These are phyloP conservation scores for Flueggea neowawraea DNA, from an alignment of 441 rosid genomes.

Conservation along the genomic window DNA sequence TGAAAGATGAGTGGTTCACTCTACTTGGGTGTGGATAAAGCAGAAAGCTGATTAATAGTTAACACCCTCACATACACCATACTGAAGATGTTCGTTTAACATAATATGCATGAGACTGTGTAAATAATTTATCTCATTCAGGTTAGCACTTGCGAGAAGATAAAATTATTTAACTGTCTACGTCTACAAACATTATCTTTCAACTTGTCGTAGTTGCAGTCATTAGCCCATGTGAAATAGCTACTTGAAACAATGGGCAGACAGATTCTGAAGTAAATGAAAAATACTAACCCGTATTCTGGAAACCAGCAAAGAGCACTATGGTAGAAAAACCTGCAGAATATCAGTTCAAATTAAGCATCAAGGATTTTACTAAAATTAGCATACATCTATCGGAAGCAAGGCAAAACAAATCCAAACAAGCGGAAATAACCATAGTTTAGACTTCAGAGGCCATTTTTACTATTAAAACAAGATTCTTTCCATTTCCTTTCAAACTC, in stretches of 20 bases:
- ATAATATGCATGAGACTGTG: not conserved
- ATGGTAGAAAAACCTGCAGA: slow-evolving; percentile 88
- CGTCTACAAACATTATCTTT: too few species aligned
- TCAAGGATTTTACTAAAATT: not conserved
- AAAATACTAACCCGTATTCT: slow-evolving; percentile 57
- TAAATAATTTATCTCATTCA: slow-evolving; percentile 16
- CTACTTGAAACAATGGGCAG: not conserved
- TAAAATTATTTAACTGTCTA: too few species aligned
- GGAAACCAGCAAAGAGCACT: slow-evolving; percentile 93
- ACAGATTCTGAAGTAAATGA: not conserved
- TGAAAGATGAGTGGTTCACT: too few species aligned
- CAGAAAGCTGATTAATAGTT: too few species aligned
- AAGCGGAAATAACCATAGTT: too few species aligned
- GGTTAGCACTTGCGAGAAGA: too few species aligned
- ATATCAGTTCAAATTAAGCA: slow-evolving; percentile 8
- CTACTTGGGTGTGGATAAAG: too few species aligned
- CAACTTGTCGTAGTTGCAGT: too few species aligned
- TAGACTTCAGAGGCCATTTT: not conserved
- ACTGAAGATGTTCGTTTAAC: not conserved
- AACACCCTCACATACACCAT: not conserved
- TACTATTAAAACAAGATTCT: not conserved
- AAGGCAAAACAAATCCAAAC: not conserved
- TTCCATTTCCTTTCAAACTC: too few species aligned
- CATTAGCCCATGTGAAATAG: too few species aligned
- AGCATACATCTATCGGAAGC: not conserved